A percentile compares a stretch with the other conserved stretches of the same genome.
Conservation (phyloP, 441 rosid genomes). For the Arabidopsis lyrata region DNA sequence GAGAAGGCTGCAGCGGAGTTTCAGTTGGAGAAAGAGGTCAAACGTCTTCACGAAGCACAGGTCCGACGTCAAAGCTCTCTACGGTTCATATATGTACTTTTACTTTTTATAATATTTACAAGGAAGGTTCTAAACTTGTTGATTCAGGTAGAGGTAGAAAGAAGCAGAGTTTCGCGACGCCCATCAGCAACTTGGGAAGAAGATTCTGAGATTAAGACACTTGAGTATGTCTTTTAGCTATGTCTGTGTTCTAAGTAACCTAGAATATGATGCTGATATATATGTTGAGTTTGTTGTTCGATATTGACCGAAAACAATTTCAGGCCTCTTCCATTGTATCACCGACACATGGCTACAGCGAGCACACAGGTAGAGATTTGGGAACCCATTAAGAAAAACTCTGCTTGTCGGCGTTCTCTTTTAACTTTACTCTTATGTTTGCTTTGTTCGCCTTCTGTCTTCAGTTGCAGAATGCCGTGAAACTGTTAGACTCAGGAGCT, state of each 20-base stretch:
- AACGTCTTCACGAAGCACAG: slow-evolving; percentile 88
- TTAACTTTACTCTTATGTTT: slow-evolving; percentile 3
- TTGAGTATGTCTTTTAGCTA: slow-evolving; percentile 65
- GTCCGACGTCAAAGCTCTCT: slow-evolving; percentile 47
- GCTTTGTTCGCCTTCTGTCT: slow-evolving; percentile 7
- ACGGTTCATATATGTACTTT: slow-evolving; percentile 23
- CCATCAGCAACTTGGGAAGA: slow-evolving; percentile 91
- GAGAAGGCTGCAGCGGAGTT: slow-evolving; percentile 99
- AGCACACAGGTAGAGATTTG: slow-evolving; percentile 71
- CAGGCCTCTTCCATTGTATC: slow-evolving; percentile 97
- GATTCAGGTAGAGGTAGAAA: slow-evolving; percentile 88
- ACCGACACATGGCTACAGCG: slow-evolving; percentile 86
- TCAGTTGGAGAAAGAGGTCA: slow-evolving; percentile 96
- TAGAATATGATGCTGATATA: neutral
- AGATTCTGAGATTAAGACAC: slow-evolving; percentile 89
- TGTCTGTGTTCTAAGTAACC: neutral
- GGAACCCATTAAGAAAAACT: slow-evolving; percentile 17
- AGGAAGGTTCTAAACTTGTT: slow-evolving; percentile 21
- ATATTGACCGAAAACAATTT: slow-evolving; percentile 35
- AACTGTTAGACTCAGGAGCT: slow-evolving; percentile 89
- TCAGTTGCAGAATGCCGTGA: slow-evolving; percentile 96
- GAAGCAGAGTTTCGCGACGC: slow-evolving; percentile 77
- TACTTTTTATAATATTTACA: slow-evolving; percentile 25
- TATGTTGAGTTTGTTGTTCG: neutral
- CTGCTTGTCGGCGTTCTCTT: neutral